Conservation (phyloP, 768 basidiomycete species). For the Podaxis pistillaris region DNA sequence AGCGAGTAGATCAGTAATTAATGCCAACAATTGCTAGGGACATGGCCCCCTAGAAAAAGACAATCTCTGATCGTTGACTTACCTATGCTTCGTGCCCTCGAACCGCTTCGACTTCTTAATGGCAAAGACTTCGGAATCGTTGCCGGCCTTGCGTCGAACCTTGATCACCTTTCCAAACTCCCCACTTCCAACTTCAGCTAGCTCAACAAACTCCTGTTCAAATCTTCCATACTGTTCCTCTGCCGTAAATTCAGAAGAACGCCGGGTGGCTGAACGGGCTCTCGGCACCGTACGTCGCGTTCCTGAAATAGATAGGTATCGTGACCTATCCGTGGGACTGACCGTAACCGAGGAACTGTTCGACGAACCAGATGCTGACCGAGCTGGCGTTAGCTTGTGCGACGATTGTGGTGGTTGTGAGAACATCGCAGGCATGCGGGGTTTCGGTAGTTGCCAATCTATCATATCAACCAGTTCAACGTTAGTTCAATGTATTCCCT, state of each 20-base stretch:
- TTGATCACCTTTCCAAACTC: slow-evolving; percentile 94
- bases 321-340: slow-evolving; percentile 40
- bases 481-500: slow-evolving; percentile 5
- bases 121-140: slow-evolving; percentile 62
- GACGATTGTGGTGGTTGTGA: slow-evolving; percentile 8
- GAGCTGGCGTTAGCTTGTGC: slow-evolving; percentile 22
- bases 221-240: slow-evolving; percentile 66
- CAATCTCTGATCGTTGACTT: slow-evolving; percentile 26
- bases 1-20: slow-evolving; percentile 16
- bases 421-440: slow-evolving; percentile 41
- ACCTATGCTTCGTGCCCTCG: slow-evolving; percentile 90
- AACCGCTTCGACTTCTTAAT: slow-evolving; percentile 95
- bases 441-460: slow-evolving; percentile 60
- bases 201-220: slow-evolving; percentile 75
- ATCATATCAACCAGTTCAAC: slow-evolving; percentile 17
- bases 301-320: slow-evolving; percentile 24
- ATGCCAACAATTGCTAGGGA: slow-evolving; percentile 14
- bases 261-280: slow-evolving; percentile 24
- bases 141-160: slow-evolving; percentile 63
- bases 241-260: slow-evolving; percentile 37
- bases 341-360: slow-evolving; percentile 45
- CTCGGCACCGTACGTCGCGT: slow-evolving; percentile 24
- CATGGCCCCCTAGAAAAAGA: slow-evolving; percentile 17
- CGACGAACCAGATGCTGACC: slow-evolving; percentile 60
- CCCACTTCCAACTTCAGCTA: slow-evolving; percentile 84